Evolutionary conservation across 2,329 filamentous ascomycete genomes (phyloP).

Genomic region (Fusarium sp.): DNA sequence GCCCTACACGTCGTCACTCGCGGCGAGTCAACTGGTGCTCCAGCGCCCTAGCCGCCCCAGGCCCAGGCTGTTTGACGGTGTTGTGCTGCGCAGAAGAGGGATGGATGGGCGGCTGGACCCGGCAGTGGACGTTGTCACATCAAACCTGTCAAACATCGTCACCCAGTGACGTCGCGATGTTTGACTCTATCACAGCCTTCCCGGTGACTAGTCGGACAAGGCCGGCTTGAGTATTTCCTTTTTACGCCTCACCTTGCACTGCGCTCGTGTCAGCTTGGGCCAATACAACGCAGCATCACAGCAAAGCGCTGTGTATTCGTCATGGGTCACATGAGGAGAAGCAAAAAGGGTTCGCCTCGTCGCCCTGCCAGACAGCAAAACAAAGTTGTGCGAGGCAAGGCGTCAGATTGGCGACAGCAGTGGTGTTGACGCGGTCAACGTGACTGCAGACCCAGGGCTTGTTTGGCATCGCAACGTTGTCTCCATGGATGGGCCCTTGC

Average conservation of each 20-base stretch:
- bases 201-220: constrained; percentile 11
- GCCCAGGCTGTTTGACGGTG: constrained; percentile 2
- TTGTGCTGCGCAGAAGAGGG: background rate
- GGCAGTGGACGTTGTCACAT: constrained; percentile 17
- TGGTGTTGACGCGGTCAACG: constrained; percentile 20
- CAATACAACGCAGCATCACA: background rate
- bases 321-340: constrained; percentile 27
- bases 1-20: constrained; percentile 21
- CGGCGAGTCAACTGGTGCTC: constrained; percentile 17
- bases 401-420: constrained; percentile 6
- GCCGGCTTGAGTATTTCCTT: constrained; percentile 27
- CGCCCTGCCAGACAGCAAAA: constrained; percentile 23
- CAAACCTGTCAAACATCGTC: constrained; percentile 18
- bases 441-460: constrained; percentile 19
- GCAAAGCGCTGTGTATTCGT: constrained; percentile 14
- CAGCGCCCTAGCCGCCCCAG: constrained; percentile 16
- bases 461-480: constrained; percentile 12
- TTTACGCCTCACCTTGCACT: constrained; percentile 20
- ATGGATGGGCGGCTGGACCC: constrained; percentile 28
- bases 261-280: background rate
- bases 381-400: constrained; percentile 5
- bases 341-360: constrained; percentile 9
- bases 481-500: constrained; percentile 24
- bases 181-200: constrained; percentile 22
- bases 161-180: constrained; percentile 32